phyloP scores from a whole-genome alignment of 768 basidiomycete genomes.

The Leccinum subgranulosum region DNA sequence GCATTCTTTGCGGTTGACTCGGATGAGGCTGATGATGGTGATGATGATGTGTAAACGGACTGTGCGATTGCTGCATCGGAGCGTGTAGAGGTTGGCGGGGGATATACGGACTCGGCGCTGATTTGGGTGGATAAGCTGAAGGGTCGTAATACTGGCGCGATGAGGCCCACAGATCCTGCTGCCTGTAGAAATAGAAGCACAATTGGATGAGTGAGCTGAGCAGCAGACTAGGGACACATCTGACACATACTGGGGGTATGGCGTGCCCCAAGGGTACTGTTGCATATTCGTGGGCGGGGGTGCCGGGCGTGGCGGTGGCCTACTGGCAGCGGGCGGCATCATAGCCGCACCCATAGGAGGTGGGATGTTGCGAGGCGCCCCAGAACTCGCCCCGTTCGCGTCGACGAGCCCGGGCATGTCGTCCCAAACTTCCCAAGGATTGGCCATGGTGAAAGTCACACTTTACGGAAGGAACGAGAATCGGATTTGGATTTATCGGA shows the following conservation, averaged over 20 bases:
- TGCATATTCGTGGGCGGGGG: conserved; percentile 1
- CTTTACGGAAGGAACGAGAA: not conserved
- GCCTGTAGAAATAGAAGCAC: conserved; percentile 6
- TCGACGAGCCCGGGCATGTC: conserved; percentile 30
- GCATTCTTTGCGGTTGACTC: conserved; percentile 3
- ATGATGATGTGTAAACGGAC: conserved; percentile 5
- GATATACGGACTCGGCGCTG: conserved; percentile 31
- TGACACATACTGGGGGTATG: conserved; percentile 15
- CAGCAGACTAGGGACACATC: not conserved
- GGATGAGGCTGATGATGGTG: not conserved
- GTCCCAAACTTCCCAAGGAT: conserved; percentile 11
- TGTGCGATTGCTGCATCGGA: conserved; percentile 8
- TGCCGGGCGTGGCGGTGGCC: conserved; percentile 12
- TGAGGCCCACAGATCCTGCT: conserved; percentile 13
- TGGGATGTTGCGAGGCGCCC: conserved; percentile 15
- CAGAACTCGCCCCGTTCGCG: conserved; percentile 1
- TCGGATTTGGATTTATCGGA: conserved; percentile 13
- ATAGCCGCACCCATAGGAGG: conserved; percentile 22
- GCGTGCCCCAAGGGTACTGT: conserved; percentile 14
- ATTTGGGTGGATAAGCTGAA: conserved; percentile 12
- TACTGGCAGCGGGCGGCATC: not conserved
- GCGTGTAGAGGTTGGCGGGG: conserved; percentile 18
- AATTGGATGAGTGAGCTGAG: conserved; percentile 1
- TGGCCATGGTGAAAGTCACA: conserved; percentile 14
- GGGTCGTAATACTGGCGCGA: conserved; percentile 6